Percentiles rank a stretch among this genome's conserved stretches.
These are phyloP conservation scores for Entomortierella beljakovae DNA, from an alignment of 192 early-diverging fungal species.

Conservation along the genomic window DNA sequence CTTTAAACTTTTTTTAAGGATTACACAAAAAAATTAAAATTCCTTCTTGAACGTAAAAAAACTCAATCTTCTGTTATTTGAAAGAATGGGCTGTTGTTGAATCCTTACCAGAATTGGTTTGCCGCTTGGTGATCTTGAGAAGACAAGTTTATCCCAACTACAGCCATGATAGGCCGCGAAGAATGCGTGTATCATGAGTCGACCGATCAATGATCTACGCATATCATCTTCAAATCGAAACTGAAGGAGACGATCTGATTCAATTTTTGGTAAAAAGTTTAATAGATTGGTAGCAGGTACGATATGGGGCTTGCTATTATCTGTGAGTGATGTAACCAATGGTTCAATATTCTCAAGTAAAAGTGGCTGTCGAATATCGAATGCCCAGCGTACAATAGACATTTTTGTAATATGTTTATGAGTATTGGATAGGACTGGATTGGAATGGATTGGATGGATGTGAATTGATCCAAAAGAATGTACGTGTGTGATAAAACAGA, in stretches of 20 bases:
- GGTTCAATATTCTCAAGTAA: conserved; percentile 41
- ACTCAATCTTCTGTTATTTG: background rate
- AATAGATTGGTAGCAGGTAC: conserved; percentile 43
- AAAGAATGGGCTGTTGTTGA: no score
- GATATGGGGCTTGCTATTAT: conserved; percentile 27
- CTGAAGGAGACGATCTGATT: conserved; percentile 37
- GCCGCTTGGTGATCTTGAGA: conserved; percentile 35
- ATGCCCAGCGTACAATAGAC: conserved; percentile 49
- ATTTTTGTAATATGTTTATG: conserved; percentile 2
- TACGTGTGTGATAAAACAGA: background rate
- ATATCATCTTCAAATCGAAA: conserved; percentile 43
- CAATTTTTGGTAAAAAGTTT: conserved; percentile 37
- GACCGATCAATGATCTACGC: conserved; percentile 35
- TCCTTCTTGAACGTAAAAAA: no score
- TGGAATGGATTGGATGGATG: no score
- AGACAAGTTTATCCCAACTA: conserved; percentile 37
- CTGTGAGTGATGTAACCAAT: conserved; percentile 40
- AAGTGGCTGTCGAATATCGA: conserved; percentile 44
- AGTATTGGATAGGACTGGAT: no score
- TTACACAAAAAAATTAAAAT: no score
- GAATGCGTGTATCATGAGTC: conserved; percentile 50
- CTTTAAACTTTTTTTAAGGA: no score
- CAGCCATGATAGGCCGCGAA: conserved; percentile 34
- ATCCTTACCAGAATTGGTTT: conserved; percentile 48
- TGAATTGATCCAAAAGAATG: background rate